These are phyloP conservation scores for Juglanconis juglandina DNA, from an alignment of 2,329 filamentous ascomycete species.

Conservation along the genomic window DNA sequence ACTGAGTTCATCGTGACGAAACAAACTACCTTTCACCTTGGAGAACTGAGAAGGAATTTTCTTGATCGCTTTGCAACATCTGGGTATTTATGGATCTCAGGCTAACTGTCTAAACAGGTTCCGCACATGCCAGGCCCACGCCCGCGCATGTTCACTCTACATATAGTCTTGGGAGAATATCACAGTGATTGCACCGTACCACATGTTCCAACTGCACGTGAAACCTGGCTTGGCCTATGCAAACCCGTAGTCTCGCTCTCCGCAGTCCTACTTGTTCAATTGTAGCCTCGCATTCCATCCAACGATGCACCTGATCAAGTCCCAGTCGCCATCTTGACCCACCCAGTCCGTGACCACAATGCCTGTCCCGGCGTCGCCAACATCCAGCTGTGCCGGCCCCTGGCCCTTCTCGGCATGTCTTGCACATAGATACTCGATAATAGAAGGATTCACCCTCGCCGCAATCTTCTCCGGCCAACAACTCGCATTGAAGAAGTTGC, in stretches of 20 bases:
- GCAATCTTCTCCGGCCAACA: constrained; percentile 96
- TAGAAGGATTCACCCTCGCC: constrained; percentile 77
- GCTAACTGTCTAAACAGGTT: not conserved
- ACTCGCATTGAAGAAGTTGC: constrained; percentile 87
- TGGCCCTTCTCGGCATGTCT: constrained; percentile 51
- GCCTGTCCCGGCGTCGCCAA: constrained; percentile 75
- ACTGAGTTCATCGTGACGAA: constrained; percentile 56
- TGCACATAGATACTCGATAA: constrained; percentile 60
- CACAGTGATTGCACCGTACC: not conserved
- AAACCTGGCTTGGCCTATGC: not conserved
- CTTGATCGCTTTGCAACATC: not conserved
- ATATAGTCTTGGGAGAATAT: not conserved
- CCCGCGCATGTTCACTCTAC: constrained; percentile 5
- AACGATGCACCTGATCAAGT: constrained; percentile 79
- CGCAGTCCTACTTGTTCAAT: constrained; percentile 29
- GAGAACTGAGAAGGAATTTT: constrained; percentile 52
- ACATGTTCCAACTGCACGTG: not conserved
- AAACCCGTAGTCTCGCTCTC: not conserved
- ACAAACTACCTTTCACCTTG: constrained; percentile 53
- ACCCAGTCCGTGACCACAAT: constrained; percentile 95
- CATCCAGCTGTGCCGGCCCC: constrained; percentile 46
- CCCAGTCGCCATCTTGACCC: constrained; percentile 83
- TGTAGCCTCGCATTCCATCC: constrained; percentile 79
- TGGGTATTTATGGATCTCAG: not conserved
- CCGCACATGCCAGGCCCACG: not conserved